These are phyloP conservation scores for Cladorrhinum sp. DNA, from an alignment of 2,329 filamentous ascomycete species.

Conservation along the genomic window DNA sequence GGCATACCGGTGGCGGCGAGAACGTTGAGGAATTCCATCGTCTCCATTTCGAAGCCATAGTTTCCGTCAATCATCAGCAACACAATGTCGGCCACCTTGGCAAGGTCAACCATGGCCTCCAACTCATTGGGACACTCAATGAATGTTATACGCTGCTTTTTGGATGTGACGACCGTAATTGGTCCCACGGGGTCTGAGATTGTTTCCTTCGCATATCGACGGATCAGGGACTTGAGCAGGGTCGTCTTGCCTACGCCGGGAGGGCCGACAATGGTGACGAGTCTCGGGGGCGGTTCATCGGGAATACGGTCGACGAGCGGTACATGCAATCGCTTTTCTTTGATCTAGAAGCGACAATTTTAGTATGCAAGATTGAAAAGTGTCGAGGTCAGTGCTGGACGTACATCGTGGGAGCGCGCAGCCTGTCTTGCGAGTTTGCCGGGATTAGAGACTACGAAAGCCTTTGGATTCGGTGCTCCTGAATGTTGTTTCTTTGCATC, in stretches of 20 bases:
- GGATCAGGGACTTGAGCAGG: constrained; percentile 87
- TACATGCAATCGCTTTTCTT: constrained; percentile 94
- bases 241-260: constrained; percentile 96
- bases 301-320: constrained; percentile 93
- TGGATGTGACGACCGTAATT: constrained; percentile 93
- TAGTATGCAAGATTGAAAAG: not conserved
- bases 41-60: constrained; percentile 99
- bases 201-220: constrained; percentile 93
- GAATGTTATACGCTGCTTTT: constrained; percentile 91
- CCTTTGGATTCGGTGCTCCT: constrained; percentile 75
- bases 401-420: constrained; percentile 67
- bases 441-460: constrained; percentile 79
- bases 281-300: constrained; percentile 88
- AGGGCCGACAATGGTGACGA: constrained; percentile 92
- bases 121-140: constrained; percentile 96
- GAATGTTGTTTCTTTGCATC: constrained; percentile 71
- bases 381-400: constrained; percentile 18
- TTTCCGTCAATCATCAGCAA: constrained; percentile 98
- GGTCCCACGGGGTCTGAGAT: constrained; percentile 86
- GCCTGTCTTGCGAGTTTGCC: constrained; percentile 76
- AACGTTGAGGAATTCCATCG: constrained; percentile 97
- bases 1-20: constrained; percentile 95
- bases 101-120: constrained; percentile 93
- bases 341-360: constrained; percentile 55
- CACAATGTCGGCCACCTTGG: constrained; percentile 96